These are phyloP conservation scores for Lycium ferocissimum DNA, from an alignment of 257 asterid species.

Conservation along the genomic window DNA sequence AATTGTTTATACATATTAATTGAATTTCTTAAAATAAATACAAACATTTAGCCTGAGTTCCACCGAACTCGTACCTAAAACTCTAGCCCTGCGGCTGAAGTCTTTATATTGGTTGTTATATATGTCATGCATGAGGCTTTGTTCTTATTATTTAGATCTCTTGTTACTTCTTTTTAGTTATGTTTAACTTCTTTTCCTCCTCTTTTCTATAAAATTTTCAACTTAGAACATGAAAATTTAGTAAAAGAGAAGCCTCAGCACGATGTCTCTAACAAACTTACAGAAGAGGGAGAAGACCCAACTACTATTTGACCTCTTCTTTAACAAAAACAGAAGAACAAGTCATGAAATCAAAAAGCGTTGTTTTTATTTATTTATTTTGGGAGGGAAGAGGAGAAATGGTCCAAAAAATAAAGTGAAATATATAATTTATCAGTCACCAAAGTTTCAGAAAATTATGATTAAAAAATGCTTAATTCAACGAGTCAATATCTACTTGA, in stretches of 20 bases:
- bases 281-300: background rate
- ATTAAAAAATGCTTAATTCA: background rate
- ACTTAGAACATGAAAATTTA: background rate
- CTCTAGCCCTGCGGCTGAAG: background rate
- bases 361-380: too few species aligned
- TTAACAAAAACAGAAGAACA: background rate
- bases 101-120: too few species aligned
- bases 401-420: background rate
- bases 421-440: background rate
- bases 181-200: background rate
- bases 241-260: background rate
- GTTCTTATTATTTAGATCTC: background rate
- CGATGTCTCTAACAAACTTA: constrained; percentile 6
- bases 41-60: background rate
- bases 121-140: background rate
- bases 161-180: background rate
- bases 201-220: background rate
- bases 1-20: background rate
- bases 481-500: background rate
- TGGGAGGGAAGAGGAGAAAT: background rate
- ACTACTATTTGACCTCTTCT: constrained; percentile 21
- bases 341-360: background rate
- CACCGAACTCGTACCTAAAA: background rate
- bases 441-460: background rate
- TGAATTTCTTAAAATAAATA: background rate